Evolutionary conservation across 2,329 filamentous ascomycete species (phyloP).

Genomic region (Pyricularia pennisetigena): DNA sequence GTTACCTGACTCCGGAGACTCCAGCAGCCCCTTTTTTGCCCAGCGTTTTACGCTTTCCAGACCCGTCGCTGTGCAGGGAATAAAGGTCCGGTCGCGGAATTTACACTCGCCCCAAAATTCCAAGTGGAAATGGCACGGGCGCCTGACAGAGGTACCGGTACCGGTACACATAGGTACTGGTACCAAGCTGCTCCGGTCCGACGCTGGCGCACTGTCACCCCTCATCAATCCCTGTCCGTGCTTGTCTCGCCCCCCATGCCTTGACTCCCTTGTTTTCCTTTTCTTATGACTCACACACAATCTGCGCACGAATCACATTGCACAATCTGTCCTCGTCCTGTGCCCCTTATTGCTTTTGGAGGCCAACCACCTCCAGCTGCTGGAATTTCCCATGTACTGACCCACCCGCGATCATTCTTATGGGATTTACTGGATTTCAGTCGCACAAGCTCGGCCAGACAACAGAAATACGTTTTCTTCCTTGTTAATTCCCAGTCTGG

Average conservation of each 20-base stretch:
- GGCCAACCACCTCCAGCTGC: not conserved
- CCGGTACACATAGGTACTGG: not conserved
- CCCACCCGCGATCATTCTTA: not conserved
- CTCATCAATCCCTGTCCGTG: constrained; percentile 6
- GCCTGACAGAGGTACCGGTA: not conserved
- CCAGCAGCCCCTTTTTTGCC: not conserved
- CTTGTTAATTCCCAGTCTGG: not conserved
- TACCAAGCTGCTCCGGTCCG: not conserved
- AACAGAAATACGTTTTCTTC: not conserved
- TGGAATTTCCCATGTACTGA: not conserved
- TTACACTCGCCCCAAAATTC: not conserved
- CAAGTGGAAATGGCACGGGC: not conserved
- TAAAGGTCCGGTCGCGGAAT: not conserved
- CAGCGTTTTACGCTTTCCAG: not conserved
- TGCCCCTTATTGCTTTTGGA: not conserved
- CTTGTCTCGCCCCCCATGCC: constrained; percentile 4
- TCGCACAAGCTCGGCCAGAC: not conserved
- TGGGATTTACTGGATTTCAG: not conserved
- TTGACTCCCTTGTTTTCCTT: constrained; percentile 2
- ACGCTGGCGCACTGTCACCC: not conserved
- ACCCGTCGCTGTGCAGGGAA: not conserved
- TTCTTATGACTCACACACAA: constrained; percentile 5
- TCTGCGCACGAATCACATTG: constrained; percentile 3
- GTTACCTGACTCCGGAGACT: not conserved
- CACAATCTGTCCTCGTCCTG: constrained; percentile 2